A percentile compares a stretch with the other conserved stretches of the same genome.
These are phyloP conservation scores for Boletus rufocinnamomeus DNA, from an alignment of 768 basidiomycete genomes.

Conservation along the genomic window DNA sequence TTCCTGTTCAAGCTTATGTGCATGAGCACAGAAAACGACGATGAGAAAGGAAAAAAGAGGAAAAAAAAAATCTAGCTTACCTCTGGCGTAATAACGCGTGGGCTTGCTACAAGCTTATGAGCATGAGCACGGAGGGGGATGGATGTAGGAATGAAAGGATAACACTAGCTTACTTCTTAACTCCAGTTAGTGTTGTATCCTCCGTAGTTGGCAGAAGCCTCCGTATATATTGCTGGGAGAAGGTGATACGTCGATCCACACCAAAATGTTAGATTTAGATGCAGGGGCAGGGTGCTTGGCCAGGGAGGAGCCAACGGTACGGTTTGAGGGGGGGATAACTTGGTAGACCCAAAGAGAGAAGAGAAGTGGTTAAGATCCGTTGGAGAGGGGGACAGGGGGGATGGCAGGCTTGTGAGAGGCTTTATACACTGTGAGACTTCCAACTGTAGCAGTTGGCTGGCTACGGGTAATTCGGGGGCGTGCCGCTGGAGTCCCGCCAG, in stretches of 20 bases:
- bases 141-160: neutral
- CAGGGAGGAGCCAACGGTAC: neutral
- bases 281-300: neutral
- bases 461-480: neutral
- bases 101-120: neutral
- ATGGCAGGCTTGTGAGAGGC: neutral
- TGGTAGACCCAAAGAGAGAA: neutral
- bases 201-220: accelerated
- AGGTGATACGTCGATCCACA: neutral
- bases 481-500: neutral
- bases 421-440: neutral
- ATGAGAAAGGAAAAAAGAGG: neutral
- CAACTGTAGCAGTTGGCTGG: too few relatives aligned
- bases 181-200: conserved; percentile 3
- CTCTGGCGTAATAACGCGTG: neutral
- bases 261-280: neutral
- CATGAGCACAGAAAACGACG: neutral
- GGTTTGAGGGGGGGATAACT: neutral
- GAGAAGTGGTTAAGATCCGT: neutral
- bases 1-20: conserved; percentile 2
- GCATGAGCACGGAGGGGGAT: neutral
- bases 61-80: neutral
- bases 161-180: neutral
- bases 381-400: neutral
- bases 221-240: neutral